Evolutionary conservation across 306 rosid genomes (phyloP), one percentile per base, ranked within the genome.

Genomic region (Fragaria nilgerrensis): DNA sequence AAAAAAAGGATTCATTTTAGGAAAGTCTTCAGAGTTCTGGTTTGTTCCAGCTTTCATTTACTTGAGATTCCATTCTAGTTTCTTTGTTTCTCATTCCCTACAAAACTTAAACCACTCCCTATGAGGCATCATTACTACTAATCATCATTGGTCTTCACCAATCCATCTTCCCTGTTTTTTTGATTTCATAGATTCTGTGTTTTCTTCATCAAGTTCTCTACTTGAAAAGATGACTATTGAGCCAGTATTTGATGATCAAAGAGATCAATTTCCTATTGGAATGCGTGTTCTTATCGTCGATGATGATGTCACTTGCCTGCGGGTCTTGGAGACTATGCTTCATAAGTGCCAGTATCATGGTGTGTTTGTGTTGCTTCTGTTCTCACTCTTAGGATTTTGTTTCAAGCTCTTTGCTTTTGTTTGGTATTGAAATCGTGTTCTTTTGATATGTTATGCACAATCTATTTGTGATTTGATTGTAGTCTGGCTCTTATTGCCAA

Each of bases 281-380:
- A 89, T 96, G 99, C 96, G 99, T 75, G 96, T 96, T 32, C 98
- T 96, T 29, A 97, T 97, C 11, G 99, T 96, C 23, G 99, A 96
- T 22, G 99, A 96, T 61, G 96, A 96, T 70, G 92, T 92, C 70
- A 92, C 93, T 36, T 92, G 98, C 68, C 98, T 92, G 73, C 29
- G 81, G 70, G 76, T 96, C 72, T 75, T 96, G 82, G 97, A 92
- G 85, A 87, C 82, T 77, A 82, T 92, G 25, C 99, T 96, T 53
- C 89, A 91, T 68, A 89, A 88, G 78, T 96, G 99, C 85, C 89
- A 89, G 67, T 96, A 96, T 85, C 98, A 92, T 68, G 99, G 99
- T 96, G 52, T 63, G 82, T 50, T 29, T 78, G 50, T 84, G 79
- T 55, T 76, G n/a, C 63, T 75, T 78, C 62, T 75, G 16, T 25